Evolutionary conservation across 129 eudicot species (phyloP).

Genomic region (Rutidosis leptorrhynchoides): DNA sequence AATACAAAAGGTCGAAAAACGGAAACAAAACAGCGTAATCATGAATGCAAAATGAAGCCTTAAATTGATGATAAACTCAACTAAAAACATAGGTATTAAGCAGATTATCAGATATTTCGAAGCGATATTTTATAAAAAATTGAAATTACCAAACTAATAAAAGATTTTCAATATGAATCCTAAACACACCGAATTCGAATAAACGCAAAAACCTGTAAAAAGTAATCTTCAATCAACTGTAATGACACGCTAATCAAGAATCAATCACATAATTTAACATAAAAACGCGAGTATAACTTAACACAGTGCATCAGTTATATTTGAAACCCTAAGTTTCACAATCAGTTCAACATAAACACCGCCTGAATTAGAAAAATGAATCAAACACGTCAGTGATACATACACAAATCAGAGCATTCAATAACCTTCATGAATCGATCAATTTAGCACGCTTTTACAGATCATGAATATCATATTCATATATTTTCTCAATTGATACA

Average conservation of each 20-base stretch:
- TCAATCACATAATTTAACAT: neutral
- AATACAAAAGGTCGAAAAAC: neutral
- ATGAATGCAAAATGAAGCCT: neutral
- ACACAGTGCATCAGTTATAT: neutral
- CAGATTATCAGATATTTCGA: neutral
- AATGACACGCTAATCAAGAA: neutral
- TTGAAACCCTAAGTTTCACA: conserved; percentile 21
- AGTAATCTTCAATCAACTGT: neutral
- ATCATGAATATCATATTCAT: neutral
- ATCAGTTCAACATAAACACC: conserved; percentile 3
- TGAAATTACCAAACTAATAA: neutral
- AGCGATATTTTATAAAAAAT: neutral
- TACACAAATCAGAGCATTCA: neutral
- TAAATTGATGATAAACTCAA: neutral
- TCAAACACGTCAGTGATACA: neutral
- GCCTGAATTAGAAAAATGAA: neutral
- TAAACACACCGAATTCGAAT: neutral
- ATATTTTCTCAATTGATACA: conserved; percentile 1
- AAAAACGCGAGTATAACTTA: neutral
- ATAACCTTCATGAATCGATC: conserved; percentile 6
- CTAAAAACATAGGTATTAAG: neutral
- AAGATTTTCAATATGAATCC: neutral
- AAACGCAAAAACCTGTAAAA: neutral
- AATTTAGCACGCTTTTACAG: conserved; percentile 3
- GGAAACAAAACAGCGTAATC: neutral